Percentiles rank a stretch among this genome's conserved stretches.
phyloP scores from a whole-genome alignment of 331 rosid genomes.

The Malus hybrid region DNA sequence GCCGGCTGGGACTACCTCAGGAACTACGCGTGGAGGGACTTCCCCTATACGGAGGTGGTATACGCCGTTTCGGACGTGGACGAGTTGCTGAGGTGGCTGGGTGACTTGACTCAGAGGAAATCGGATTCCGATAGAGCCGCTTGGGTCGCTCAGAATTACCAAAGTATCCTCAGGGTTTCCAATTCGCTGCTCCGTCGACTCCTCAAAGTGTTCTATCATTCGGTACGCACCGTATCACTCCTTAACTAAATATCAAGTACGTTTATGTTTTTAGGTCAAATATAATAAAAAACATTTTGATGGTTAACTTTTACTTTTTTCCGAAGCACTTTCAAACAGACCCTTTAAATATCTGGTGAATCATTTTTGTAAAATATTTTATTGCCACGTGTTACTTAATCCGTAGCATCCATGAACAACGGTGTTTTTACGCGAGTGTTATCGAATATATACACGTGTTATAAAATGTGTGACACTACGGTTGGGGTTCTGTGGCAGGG shows the following conservation, averaged over 20 bases:
- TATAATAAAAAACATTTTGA: too few relatives aligned
- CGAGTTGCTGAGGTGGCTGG: constrained; percentile 46
- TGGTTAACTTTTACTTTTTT: too few relatives aligned
- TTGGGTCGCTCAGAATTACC: constrained; percentile 56
- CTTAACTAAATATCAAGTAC: not conserved
- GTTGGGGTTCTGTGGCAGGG: constrained; percentile 25
- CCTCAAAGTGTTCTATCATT: constrained; percentile 42
- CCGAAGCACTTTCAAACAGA: too few relatives aligned
- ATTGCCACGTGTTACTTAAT: too few relatives aligned
- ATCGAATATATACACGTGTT: not conserved
- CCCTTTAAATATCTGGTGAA: too few relatives aligned
- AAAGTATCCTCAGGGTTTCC: constrained; percentile 28
- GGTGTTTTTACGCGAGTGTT: too few relatives aligned
- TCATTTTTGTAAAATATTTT: too few relatives aligned
- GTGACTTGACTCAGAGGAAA: constrained; percentile 41
- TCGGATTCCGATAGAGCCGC: constrained; percentile 41
- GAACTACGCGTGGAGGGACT: constrained; percentile 48
- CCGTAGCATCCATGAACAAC: too few relatives aligned
- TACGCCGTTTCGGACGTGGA: constrained; percentile 33
- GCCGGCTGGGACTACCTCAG: constrained; percentile 55
- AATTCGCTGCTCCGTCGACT: constrained; percentile 43
- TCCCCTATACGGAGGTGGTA: constrained; percentile 29
- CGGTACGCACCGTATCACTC: constrained; percentile 41
- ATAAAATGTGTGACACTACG: not conserved
- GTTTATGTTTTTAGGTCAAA: too few relatives aligned